These are phyloP conservation scores for Zoysia matrella DNA, from an alignment of 202 grass and related monocot genomes.

Conservation along the genomic window DNA sequence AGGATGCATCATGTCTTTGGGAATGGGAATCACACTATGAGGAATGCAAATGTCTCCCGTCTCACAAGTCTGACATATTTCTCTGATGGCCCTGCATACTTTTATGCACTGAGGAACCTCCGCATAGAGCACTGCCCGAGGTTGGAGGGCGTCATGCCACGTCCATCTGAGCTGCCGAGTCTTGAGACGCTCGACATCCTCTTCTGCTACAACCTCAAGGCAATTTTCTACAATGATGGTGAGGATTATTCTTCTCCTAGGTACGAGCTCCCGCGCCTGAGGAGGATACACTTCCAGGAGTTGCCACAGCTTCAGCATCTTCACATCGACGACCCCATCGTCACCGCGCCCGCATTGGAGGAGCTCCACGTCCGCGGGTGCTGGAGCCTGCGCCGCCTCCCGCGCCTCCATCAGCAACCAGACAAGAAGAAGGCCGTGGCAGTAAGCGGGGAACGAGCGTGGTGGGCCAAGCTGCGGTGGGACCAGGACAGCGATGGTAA, in stretches of 20 bases:
- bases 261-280: not conserved
- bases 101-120: not conserved
- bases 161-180: not conserved
- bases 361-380: slow-evolving; percentile 26
- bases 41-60: not conserved
- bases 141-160: not conserved
- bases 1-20: not conserved
- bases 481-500: no score
- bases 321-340: not conserved
- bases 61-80: slow-evolving; percentile 7
- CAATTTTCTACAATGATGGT: not conserved
- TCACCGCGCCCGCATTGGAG: not conserved
- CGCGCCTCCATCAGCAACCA: not conserved
- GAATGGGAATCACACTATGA: not conserved
- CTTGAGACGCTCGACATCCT: slow-evolving; percentile 20
- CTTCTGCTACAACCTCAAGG: slow-evolving; percentile 43
- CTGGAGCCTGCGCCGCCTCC: slow-evolving; percentile 33
- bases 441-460: slow-evolving; percentile 13
- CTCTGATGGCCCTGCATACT: rapidly evolving
- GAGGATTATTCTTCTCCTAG: rapidly evolving
- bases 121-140: slow-evolving; percentile 29
- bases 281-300: slow-evolving; percentile 8
- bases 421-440: not conserved
- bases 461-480: slow-evolving; percentile 18
- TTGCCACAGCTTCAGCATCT: slow-evolving; percentile 14